These are phyloP conservation scores for Hygrophoropsis aurantiaca DNA, from an alignment of 768 basidiomycete genomes.

Conservation along the genomic window DNA sequence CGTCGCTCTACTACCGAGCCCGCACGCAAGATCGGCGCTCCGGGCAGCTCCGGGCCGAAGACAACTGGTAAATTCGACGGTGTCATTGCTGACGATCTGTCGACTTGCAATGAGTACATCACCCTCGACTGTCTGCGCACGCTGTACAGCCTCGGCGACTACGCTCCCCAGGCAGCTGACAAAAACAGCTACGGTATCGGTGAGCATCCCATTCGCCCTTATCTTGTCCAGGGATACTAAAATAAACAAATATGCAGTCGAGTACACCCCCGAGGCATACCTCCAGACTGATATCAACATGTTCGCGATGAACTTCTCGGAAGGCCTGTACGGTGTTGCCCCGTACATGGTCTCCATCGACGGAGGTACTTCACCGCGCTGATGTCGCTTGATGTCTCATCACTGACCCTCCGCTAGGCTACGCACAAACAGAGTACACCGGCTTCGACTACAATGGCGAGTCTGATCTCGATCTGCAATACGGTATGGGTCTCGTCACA, in stretches of 20 bases:
- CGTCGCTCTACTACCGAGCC: constrained; percentile 14
- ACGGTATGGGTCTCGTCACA: constrained; percentile 30
- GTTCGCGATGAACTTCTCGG: constrained; percentile 29
- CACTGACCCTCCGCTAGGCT: constrained; percentile 17
- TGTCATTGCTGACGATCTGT: constrained; percentile 9
- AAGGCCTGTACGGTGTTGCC: constrained; percentile 18
- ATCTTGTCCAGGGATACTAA: not conserved
- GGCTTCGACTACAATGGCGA: constrained; percentile 24
- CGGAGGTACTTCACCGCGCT: constrained; percentile 24
- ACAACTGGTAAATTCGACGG: constrained; percentile 10
- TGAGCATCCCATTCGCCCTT: constrained; percentile 8
- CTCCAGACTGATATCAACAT: constrained; percentile 29
- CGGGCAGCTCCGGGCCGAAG: constrained; percentile 16
- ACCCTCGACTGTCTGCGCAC: constrained; percentile 29
- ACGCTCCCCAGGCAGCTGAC: constrained; percentile 20
- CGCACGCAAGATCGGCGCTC: constrained; percentile 14
- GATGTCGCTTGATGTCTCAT: not conserved
- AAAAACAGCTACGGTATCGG: constrained; percentile 35
- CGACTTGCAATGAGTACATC: constrained; percentile 25
- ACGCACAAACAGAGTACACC: constrained; percentile 22
- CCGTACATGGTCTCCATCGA: constrained; percentile 35
- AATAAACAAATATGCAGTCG: constrained; percentile 19
- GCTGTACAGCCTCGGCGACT: constrained; percentile 22
- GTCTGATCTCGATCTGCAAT: constrained; percentile 32
- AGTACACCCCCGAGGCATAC: constrained; percentile 33